phyloP scores from a whole-genome alignment of 768 basidiomycete genomes.

The Kwoniella europaea region DNA sequence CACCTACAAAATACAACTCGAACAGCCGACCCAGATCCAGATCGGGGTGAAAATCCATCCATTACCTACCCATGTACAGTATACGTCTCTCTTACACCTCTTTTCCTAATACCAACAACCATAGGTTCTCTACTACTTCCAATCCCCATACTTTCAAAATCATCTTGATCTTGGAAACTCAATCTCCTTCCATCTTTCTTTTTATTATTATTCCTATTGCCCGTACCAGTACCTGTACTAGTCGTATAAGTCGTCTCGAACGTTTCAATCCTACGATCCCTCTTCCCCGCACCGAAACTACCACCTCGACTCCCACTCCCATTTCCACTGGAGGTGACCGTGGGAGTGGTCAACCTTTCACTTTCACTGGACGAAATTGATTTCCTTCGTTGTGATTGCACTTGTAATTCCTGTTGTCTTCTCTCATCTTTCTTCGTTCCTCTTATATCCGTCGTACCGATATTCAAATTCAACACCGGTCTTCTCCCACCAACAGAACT shows the following conservation, averaged over 20 bases:
- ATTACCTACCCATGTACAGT: neutral
- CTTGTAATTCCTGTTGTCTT: neutral
- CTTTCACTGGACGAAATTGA: neutral
- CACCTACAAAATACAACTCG: neutral
- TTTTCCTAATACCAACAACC: conserved; percentile 23
- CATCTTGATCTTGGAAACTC: conserved; percentile 6
- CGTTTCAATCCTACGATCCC: neutral
- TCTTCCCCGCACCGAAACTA: neutral
- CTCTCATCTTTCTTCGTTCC: conserved; percentile 5
- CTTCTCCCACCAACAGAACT: neutral
- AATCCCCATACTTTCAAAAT: conserved; percentile 1
- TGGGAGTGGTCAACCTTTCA: neutral
- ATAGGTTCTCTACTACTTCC: conserved; percentile 1
- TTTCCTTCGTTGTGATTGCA: neutral
- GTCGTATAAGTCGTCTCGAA: conserved; percentile 2
- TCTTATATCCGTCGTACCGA: neutral
- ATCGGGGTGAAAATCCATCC: neutral
- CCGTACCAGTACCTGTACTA: neutral
- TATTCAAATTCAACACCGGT: neutral
- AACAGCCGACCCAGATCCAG: no score
- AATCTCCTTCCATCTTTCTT: conserved; percentile 5
- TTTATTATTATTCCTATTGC: neutral
- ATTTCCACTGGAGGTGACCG: neutral
- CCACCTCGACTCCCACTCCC: no score
- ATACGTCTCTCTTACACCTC: conserved; percentile 16